Percentiles rank a stretch among this genome's conserved stretches.
Conservation (phyloP, 345 rosid species). For the Nasturtium officinale region DNA sequence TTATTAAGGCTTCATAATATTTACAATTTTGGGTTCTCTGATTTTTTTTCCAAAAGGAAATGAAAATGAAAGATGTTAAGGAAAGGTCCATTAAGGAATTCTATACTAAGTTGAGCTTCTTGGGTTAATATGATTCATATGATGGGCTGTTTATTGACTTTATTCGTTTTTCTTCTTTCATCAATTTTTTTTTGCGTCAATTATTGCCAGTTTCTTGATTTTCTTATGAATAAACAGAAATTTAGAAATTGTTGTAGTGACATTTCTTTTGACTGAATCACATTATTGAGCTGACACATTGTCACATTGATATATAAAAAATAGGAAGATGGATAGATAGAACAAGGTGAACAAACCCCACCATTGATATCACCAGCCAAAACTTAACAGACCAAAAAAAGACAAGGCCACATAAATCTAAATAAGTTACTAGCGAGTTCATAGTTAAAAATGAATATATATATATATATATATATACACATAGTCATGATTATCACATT, state of each 20-base stretch:
- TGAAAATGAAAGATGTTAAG: too few species aligned
- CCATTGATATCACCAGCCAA: slow-evolving; percentile 39
- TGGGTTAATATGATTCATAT: background rate
- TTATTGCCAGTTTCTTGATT: background rate
- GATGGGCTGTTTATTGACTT: background rate
- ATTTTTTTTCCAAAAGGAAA: too few species aligned
- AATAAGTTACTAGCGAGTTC: slow-evolving; percentile 17
- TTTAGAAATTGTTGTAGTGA: background rate
- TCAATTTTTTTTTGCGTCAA: background rate
- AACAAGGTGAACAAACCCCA: slow-evolving; percentile 38
- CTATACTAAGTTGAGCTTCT: background rate
- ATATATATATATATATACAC: background rate
- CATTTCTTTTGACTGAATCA: background rate
- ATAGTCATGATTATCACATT: slow-evolving; percentile 22
- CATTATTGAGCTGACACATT: slow-evolving; percentile 39
- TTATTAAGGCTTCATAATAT: background rate
- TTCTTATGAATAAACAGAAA: background rate
- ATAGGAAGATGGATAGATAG: slow-evolving; percentile 11
- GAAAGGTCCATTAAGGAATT: background rate
- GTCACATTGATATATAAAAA: slow-evolving; percentile 1
- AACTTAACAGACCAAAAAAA: slow-evolving; percentile 14
- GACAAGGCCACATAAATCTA: slow-evolving; percentile 20
- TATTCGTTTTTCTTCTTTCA: background rate
- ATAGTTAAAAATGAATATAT: slow-evolving; percentile 8
- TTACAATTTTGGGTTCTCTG: background rate